Percentiles rank a stretch among this genome's conserved stretches.
phyloP scores from a whole-genome alignment of 164 flowering plant species.

The Protea cynaroides region DNA sequence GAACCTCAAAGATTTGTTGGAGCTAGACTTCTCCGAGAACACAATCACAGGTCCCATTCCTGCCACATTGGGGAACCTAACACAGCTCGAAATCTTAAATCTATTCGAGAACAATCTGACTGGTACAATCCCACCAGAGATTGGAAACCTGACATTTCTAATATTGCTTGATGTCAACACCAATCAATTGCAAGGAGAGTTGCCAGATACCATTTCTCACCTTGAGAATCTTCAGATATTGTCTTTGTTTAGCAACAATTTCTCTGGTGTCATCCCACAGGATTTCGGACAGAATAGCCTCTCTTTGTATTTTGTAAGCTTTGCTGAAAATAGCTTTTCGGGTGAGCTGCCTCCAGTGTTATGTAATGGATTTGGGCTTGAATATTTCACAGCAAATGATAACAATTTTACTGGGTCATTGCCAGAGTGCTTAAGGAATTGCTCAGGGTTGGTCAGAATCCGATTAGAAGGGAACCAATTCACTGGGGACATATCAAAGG shows the following conservation, averaged over 20 bases:
- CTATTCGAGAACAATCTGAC: background rate
- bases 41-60: background rate
- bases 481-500: slow-evolving; percentile 9
- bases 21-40: background rate
- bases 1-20: background rate
- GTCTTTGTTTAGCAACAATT: background rate
- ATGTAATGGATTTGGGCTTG: background rate
- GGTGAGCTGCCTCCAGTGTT: slow-evolving; percentile 7
- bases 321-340: slow-evolving; percentile 4
- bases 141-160: slow-evolving; percentile 2
- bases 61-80: slow-evolving; percentile 1
- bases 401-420: slow-evolving; percentile 10
- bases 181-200: slow-evolving; percentile 6
- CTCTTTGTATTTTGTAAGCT: background rate
- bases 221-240: slow-evolving; percentile 4
- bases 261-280: slow-evolving; percentile 2
- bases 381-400: background rate
- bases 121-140: background rate
- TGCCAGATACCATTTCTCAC: slow-evolving; percentile 9
- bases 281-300: background rate
- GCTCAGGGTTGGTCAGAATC: slow-evolving; percentile 8
- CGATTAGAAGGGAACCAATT: slow-evolving; percentile 9
- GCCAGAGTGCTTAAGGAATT: slow-evolving; percentile 9
- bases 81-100: background rate
- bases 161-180: background rate